A percentile compares a stretch with the other conserved stretches of the same genome.
These are phyloP conservation scores for Coniochaeta pulveracea DNA, from an alignment of 2,329 filamentous ascomycete species.

Conservation along the genomic window DNA sequence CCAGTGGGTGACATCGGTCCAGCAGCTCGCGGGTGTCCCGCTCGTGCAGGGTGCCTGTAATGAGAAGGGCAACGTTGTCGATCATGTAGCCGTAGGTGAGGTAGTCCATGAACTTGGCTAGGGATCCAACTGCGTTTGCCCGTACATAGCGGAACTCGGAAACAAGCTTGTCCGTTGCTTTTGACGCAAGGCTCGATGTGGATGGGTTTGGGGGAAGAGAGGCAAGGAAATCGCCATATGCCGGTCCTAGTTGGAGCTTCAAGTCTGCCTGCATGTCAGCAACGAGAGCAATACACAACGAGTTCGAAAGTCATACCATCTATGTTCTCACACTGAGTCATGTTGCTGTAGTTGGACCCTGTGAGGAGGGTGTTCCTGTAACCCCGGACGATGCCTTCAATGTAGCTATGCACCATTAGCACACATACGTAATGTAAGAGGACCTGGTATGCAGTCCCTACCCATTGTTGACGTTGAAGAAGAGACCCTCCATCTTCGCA, in stretches of 20 bases:
- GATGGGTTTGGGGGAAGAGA: conserved; percentile 92
- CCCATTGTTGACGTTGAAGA: conserved; percentile 93
- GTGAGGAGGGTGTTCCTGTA: conserved; percentile 93
- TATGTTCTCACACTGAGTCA: conserved; percentile 95
- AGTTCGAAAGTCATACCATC: conserved; percentile 52
- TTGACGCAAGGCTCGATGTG: conserved; percentile 85
- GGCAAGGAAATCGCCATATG: conserved; percentile 94
- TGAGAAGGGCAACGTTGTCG: conserved; percentile 94
- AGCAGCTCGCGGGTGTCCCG: conserved; percentile 91
- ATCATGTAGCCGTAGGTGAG: conserved; percentile 99
- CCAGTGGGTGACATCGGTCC: conserved; percentile 90
- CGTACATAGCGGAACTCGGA: conserved; percentile 95
- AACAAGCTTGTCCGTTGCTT: conserved; percentile 96
- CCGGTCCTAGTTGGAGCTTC: conserved; percentile 91
- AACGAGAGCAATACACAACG: conserved; percentile 1
- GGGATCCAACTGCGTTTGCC: conserved; percentile 81
- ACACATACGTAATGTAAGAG: neutral
- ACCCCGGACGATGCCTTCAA: conserved; percentile 94
- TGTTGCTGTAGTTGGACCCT: conserved; percentile 81
- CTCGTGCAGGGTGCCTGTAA: conserved; percentile 95
- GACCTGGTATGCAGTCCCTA: conserved; percentile 27
- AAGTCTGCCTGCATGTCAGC: conserved; percentile 53
- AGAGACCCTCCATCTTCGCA: conserved; percentile 72
- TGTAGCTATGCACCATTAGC: conserved; percentile 52
- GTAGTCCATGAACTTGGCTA: conserved; percentile 95